Percentiles rank a stretch among this genome's conserved stretches.
phyloP scores from a whole-genome alignment of 345 rosid species.

The Xanthoceras sorbifolium region DNA sequence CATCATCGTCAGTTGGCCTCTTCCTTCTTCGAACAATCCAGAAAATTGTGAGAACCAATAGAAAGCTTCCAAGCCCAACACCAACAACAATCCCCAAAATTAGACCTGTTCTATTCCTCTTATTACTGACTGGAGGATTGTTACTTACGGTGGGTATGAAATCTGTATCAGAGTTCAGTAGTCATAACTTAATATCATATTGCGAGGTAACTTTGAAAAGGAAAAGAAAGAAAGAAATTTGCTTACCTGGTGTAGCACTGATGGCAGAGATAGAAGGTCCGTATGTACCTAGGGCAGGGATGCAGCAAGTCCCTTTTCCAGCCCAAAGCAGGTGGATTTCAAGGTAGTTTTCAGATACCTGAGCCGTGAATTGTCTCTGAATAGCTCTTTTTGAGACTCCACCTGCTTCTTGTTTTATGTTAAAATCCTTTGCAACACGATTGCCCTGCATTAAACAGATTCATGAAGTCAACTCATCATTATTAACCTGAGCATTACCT shows the following conservation, averaged over 20 bases:
- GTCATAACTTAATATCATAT: slow-evolving; percentile 16
- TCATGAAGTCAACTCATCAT: not conserved
- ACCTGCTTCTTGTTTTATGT: slow-evolving; percentile 38
- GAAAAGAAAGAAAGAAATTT: not conserved
- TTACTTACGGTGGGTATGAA: slow-evolving; percentile 65
- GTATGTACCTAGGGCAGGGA: slow-evolving; percentile 37
- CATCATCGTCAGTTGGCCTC: slow-evolving; percentile 42
- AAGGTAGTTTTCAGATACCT: slow-evolving; percentile 37
- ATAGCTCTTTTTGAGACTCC: slow-evolving; percentile 33
- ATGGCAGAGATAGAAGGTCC: slow-evolving; percentile 56
- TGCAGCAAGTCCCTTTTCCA: slow-evolving; percentile 44
- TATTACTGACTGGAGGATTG: slow-evolving; percentile 34
- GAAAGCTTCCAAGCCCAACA: slow-evolving; percentile 39
- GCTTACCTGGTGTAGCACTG: slow-evolving; percentile 61
- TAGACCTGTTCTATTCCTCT: slow-evolving; percentile 43
- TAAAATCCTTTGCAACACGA: slow-evolving; percentile 53
- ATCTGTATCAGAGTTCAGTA: slow-evolving; percentile 43
- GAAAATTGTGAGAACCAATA: slow-evolving; percentile 29
- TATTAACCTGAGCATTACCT: no score
- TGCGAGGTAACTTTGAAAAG: not conserved
- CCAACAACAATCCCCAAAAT: slow-evolving; percentile 64
- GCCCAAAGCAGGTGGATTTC: slow-evolving; percentile 52
- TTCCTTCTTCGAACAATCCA: slow-evolving; percentile 44
- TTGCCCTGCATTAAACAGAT: slow-evolving; percentile 40
- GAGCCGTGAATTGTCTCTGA: slow-evolving; percentile 23